Evolutionary conservation across 305 asterid species (phyloP), one percentile per base, ranked within the genome.

Genomic region (Striga hermonthica): DNA sequence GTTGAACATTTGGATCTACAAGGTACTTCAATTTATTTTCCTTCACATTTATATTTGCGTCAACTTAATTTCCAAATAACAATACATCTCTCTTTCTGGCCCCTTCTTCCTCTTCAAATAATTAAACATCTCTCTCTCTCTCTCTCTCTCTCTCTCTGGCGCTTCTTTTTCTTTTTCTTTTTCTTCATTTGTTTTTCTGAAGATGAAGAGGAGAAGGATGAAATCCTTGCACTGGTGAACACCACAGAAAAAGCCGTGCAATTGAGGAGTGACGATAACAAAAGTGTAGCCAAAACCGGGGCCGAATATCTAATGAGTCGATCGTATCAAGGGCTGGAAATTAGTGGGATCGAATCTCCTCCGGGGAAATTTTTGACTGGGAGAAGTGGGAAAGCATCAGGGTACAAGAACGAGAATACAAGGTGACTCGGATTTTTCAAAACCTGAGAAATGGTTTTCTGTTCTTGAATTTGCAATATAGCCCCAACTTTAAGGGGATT

Each of bases 371-470:
- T 80, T 76, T 80, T 83, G 54, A 64, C 82, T 3, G 98, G 98
- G 70, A 80, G 88, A 78, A 82, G 90, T 57, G 98, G 98, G 12
- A 88, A 75, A 76, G 98, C 98, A n/a, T 88, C 98, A 1, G 94
- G 95, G 13, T 91, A 91, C 70, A 67, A 61, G 62, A 68, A 79
- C 58, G 95, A 91, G 84, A 76, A 72, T 57, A 64, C 66, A 0
- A 47, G 64, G 35, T 7, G 57, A 66, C 35, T 5, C 13, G 40
- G 15, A 9, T 34, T 16, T 55, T 57, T 62, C 31, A 2, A 22
- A 22, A 22, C 31, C 31, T 22, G 31, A 22, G 31, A 22, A 22
- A 22, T 22, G 31, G 31, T 2, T 22, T 22, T 22, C 31, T 22
- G 31, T 22, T 22, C 31, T 22, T 22, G 31, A 22, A 22, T 22